Percentiles rank a stretch among this genome's conserved stretches.
These are phyloP conservation scores for Schizochytrium sp. DNA, from an alignment of 108 stramenopile genomes.

Conservation along the genomic window DNA sequence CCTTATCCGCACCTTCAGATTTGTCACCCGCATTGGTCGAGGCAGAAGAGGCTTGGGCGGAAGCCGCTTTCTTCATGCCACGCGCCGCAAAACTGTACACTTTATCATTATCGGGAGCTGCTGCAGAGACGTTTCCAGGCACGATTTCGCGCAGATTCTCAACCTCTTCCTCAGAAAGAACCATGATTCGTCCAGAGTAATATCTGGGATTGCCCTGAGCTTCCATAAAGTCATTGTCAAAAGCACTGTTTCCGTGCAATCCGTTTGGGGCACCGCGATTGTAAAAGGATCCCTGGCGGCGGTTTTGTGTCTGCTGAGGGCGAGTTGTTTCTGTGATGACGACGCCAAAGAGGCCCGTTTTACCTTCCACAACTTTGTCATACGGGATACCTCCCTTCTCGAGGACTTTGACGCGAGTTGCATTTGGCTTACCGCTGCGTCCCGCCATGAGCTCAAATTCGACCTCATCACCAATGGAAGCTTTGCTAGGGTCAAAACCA, in stretches of 20 bases:
- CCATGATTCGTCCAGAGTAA: slow-evolving; percentile 45
- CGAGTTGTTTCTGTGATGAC: slow-evolving; percentile 28
- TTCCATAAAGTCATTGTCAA: slow-evolving; percentile 23
- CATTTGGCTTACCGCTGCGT: background rate
- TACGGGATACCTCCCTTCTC: slow-evolving; percentile 33
- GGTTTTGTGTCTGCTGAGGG: background rate
- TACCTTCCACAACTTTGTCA: slow-evolving; percentile 33
- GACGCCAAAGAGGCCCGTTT: slow-evolving; percentile 34
- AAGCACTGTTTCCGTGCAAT: background rate
- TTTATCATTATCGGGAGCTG: slow-evolving; percentile 6
- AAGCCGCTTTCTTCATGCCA: background rate
- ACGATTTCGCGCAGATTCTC: background rate
- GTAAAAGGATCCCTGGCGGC: slow-evolving; percentile 25
- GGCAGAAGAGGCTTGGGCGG: background rate
- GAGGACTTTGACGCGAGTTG: slow-evolving; percentile 35
- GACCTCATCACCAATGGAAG: slow-evolving; percentile 23
- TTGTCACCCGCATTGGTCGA: background rate
- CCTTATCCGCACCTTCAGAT: background rate
- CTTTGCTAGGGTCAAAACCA: slow-evolving; percentile 32
- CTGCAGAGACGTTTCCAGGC: slow-evolving; percentile 30
- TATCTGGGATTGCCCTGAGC: slow-evolving; percentile 41
- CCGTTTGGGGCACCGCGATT: slow-evolving; percentile 29
- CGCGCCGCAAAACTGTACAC: slow-evolving; percentile 36
- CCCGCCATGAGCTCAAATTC: slow-evolving; percentile 52
- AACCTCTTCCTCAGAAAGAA: slow-evolving; percentile 18